Base-by-base conservation (phyloP, 148 eudicot genomes). In the Dysphania ambrosioides region DNA sequence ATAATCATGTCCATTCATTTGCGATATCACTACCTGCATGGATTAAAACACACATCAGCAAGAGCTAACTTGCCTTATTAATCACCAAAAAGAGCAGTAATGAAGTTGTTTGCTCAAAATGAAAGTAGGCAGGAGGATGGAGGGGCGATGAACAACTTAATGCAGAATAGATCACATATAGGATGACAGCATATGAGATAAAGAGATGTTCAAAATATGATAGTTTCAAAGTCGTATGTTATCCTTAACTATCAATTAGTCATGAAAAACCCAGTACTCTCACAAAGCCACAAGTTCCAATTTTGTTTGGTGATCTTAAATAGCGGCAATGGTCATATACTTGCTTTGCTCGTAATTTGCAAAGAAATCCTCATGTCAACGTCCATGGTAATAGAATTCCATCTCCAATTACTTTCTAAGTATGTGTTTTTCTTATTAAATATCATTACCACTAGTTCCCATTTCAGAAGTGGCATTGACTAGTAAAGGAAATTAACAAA, bases 1-100 rank as follows among this genome's bases (percentile, higher is more conserved):
- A 75, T 94, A 83, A 76, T 94, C 90, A 35, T 86, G 87, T 18
- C 96, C 96, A 70, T 94, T 94, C 97, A 94, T 94, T 86, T 94
- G 93, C 53, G 93, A 85, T 75, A 94, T 86, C 79, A 90, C 89
- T 32, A 94, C 96, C 98, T 94, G 92, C 69, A 83, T 29, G 71
- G 63, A 58, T 30, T 67, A 34, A 36, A 6, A 63, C 30, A 32
- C 49, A 16, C 11, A 2, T 66, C 19, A 38, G 51, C 53, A 13
- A 47, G 19, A 47, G 53, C 53, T 47, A 47, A 47, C 53, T 16
- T 47, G 16, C 16, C 21, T 47, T 16, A 47, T 47, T 47, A 47
- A 8, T 5, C 23, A 53, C 58, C 8, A 19, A 5, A 19, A 0
- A 21, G 58, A 19, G 21, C 58, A 53, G 24, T 19, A n/a, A 42